These are phyloP conservation scores for Coemansia sp. DNA, from an alignment of 192 early-diverging fungal species.

Conservation along the genomic window DNA sequence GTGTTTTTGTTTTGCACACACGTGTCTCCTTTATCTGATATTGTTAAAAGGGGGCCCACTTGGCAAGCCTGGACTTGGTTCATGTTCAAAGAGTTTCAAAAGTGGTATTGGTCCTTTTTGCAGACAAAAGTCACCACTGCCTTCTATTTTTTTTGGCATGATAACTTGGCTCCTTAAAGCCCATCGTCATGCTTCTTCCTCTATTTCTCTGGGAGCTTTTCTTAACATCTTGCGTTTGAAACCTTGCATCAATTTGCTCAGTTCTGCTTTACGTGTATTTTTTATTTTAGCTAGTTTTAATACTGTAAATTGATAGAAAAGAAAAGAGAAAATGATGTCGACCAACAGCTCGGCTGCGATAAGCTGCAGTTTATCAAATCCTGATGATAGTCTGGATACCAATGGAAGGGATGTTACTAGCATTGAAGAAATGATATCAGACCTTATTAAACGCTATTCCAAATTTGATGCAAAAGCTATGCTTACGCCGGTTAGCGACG, in stretches of 20 bases:
- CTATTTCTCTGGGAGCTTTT: neutral
- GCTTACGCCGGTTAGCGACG: conserved; percentile 1
- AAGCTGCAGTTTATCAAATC: neutral
- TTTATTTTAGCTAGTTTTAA: neutral
- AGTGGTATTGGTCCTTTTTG: neutral
- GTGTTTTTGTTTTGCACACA: too few relatives aligned
- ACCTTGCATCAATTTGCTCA: neutral
- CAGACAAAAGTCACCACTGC: neutral
- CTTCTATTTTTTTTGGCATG: neutral
- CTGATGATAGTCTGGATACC: neutral
- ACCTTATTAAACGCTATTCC: conserved; percentile 12
- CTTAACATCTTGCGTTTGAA: neutral
- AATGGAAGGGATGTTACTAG: neutral
- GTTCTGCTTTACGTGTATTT: neutral
- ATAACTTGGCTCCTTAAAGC: neutral
- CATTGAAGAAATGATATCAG: conserved; percentile 4
- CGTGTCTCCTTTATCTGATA: neutral
- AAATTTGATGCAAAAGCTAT: conserved; percentile 15
- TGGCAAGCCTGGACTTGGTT: neutral
- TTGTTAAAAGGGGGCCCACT: neutral
- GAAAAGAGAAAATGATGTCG: neutral
- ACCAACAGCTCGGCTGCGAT: neutral
- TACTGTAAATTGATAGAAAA: neutral
- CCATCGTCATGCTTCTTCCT: neutral
- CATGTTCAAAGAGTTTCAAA: neutral